Evolutionary conservation across 257 asterid genomes (phyloP), one percentile per base, ranked within the genome.

Genomic region (Capsicum chinense): DNA sequence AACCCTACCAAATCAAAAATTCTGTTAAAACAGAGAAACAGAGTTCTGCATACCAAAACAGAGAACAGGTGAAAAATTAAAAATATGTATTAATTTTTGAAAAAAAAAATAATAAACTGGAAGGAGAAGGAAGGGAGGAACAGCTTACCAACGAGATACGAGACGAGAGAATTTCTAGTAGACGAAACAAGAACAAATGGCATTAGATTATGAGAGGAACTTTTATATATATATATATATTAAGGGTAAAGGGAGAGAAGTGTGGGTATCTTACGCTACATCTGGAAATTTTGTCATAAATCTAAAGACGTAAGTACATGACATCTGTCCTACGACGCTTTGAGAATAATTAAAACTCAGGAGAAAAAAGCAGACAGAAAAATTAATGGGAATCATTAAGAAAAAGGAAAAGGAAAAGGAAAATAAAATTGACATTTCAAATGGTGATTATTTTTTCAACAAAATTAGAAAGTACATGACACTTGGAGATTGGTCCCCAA

Each of bases 261-360:
- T 0, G 6, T 52, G 7, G 47, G 13, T 7, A 21, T 21, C 47
- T 12, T 50, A 76, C 47, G 81, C 63, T 19, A 76, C 47, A 33
- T 52, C 47, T 54, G 54, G 47, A 76, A 74, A 76, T 63, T 26
- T 39, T 54, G 54, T 50, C 26, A 10, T 2, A 54, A 76, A 76
- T 50, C 42, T 50, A 19, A 73, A 50, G 59, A 48, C 80, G 59
- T n/a, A 39, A 19, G 9, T 21, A 74, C 62, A 74, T 54, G 26
- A 14, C 81, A 76, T 76, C 48, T 76, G 81, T 76, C 63, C 81
- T 74, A 7, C 21, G 47, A 74, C 81, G 50, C 81, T 12, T 48
- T 6, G 0, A 9, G 15, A 71, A 7, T 17, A 71, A 21, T 54
- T 6, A 21, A 68, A 6, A 4, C 7, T 66, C 48, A 66, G 50